Evolutionary conservation across 805 yeast genomes (phyloP), one percentile per base, ranked within the genome.

Genomic region (Yamadazyma ubonensis): DNA sequence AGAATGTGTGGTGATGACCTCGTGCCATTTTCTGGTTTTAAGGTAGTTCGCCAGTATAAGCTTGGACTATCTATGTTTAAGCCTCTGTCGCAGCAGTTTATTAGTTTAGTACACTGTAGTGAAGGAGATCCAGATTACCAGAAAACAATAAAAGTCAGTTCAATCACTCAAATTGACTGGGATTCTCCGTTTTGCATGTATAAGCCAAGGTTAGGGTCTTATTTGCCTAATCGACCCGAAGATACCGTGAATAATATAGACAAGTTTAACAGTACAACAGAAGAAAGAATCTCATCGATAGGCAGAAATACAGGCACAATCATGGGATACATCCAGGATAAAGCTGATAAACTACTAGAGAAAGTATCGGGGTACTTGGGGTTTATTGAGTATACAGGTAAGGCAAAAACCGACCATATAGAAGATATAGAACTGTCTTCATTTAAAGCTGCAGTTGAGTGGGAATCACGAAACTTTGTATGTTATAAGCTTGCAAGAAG

Each of bases 401-500:
- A 50, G 15, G 37, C 40, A 5, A 44, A 52, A 8, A 21, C 18
- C 2, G 35, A 44, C 6, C 57, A 53, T 33, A 12, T 48, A 11
- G 20, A 42, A 27, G 57, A 55, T 30, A 46, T 55, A 8, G 42
- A 44, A 19, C 25, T 38, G 6, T 36, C 51, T 2, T 36, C 50
- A 20, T 51, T 55, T 4, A 54, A 49, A 27, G 46, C 56, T 3
- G 48, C 61, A 1, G 18, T 59, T 28, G 53, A 54, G 29, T 49
- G 55, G 48, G 51, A 59, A 33, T 44, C 59, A 6, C 40, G 54
- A 12, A 55, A 61, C 36, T 43, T 65, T 41, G 64, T 58, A 9
- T 80, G 86, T 43, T 81, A 71, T 50, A 78, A 80, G 42, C 54
- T 81, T 41, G 85, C 57, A 14, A 68, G 89, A 48, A 65, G 81